phyloP scores from a whole-genome alignment of 768 basidiomycete genomes.

The Mycena haematopus region DNA sequence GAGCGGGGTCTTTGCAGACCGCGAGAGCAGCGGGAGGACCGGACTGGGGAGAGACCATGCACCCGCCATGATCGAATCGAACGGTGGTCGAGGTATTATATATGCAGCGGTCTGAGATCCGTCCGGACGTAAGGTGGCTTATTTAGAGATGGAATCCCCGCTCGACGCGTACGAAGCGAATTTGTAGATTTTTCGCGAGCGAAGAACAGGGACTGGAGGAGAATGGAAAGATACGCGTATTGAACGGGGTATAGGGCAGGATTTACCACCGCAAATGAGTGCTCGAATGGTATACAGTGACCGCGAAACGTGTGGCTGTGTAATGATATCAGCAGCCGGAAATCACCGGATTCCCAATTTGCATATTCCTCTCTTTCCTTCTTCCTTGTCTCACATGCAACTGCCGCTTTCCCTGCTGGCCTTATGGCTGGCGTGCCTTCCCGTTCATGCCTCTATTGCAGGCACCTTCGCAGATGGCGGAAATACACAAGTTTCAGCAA shows the following conservation, averaged over 20 bases:
- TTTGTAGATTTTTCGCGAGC: background rate
- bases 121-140: slow-evolving; percentile 4
- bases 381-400: slow-evolving; percentile 30
- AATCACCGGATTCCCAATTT: background rate
- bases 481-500: slow-evolving; percentile 54
- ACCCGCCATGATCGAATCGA: background rate
- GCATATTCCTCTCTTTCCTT: background rate
- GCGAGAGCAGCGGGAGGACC: background rate
- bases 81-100: background rate
- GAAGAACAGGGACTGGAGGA: background rate
- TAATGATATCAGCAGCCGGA: background rate
- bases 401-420: slow-evolving; percentile 46
- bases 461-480: slow-evolving; percentile 57
- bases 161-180: background rate
- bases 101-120: slow-evolving; percentile 25
- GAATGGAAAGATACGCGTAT: background rate
- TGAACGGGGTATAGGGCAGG: background rate
- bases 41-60: slow-evolving; percentile 13
- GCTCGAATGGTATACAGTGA: too few relatives aligned
- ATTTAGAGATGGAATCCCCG: too few relatives aligned
- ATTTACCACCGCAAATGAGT: too few relatives aligned
- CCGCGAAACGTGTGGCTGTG: too few relatives aligned
- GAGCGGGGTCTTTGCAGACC: slow-evolving; percentile 22
- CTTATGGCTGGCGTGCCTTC: slow-evolving; percentile 49
- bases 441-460: slow-evolving; percentile 42